Percentiles rank a stretch among this genome's conserved stretches.
Conservation (phyloP, 768 basidiomycete species). For the Agrocybe praecox region DNA sequence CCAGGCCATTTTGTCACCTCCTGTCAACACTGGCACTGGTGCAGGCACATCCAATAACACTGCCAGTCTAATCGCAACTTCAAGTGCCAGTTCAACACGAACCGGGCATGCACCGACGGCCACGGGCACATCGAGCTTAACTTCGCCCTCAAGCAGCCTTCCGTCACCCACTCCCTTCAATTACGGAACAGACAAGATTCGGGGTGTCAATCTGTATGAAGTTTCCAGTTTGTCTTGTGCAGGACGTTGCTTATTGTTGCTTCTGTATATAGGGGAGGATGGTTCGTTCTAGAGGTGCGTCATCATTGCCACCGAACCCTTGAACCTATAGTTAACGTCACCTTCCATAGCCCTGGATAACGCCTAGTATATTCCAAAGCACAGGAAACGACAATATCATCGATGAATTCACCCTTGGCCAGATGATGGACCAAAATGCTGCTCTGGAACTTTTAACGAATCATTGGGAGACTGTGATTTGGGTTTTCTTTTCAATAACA, state of each 20-base stretch:
- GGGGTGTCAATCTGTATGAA: slow-evolving; percentile 28
- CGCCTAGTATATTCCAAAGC: slow-evolving; percentile 27
- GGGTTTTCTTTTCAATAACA: not conserved
- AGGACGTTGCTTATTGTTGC: not conserved
- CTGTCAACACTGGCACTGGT: slow-evolving; percentile 12
- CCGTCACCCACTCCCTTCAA: slow-evolving; percentile 19
- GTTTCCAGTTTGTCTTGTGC: not conserved
- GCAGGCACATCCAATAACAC: not conserved
- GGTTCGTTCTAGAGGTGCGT: slow-evolving; percentile 27
- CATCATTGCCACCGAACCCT: not conserved
- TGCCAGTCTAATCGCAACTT: not conserved
- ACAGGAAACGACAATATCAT: slow-evolving; percentile 25
- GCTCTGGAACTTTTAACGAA: slow-evolving; percentile 35
- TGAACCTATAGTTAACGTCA: slow-evolving; percentile 7
- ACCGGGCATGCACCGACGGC: not conserved
- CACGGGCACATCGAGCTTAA: too few species aligned
- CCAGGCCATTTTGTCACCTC: slow-evolving; percentile 15
- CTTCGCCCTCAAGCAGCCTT: too few species aligned
- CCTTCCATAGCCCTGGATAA: slow-evolving; percentile 27
- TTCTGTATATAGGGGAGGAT: slow-evolving; percentile 22
- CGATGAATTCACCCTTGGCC: slow-evolving; percentile 28
- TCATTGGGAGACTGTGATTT: slow-evolving; percentile 45
- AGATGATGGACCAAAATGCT: slow-evolving; percentile 42
- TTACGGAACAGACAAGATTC: slow-evolving; percentile 25
- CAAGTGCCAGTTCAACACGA: slow-evolving; percentile 9